Evolutionary conservation across 2,329 filamentous ascomycete species (phyloP), one percentile per base, ranked within the genome.

Genomic region (Talaromyces atroroseus): DNA sequence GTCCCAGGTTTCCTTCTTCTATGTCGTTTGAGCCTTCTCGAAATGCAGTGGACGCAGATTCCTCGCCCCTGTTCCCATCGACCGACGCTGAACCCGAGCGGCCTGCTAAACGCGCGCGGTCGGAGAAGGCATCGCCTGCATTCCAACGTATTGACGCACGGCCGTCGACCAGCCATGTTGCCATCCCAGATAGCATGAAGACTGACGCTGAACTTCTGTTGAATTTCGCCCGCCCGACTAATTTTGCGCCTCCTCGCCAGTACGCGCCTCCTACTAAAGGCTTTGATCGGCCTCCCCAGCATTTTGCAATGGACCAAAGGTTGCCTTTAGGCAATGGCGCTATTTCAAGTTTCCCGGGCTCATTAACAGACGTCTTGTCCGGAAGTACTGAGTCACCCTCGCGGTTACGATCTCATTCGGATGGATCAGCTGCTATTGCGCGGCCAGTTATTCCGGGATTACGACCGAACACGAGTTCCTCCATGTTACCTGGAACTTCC

Each of bases 21-120:
- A 63, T 71, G 24, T 59, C 67, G 36, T 68, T 70, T 57, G 65
- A 66, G 46, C 66, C 65, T 38, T 64, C 69, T 18, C 67, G 65
- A 51, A 66, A 65, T 46, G 58, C 64, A 44, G 64, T 61, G 46
- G 59, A 56, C 44, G 61, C 62, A 18, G 56, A 64, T 44, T 59
- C 65, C 49, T 60, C 68, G 45, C 58, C 68, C 54, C 71, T 68
- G 45, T 67, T 63, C 44, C 50, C 67, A 51, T 65, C 71, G 49
- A 58, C 63, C 49, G 64, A 61, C 46, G 66, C 68, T 36, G 62
- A 66, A 44, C 58, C 63, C 46, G 69, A 83, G 63, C 76, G 80
- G 48, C 82, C 82, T 3, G 70, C 80, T 20, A 86, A 86, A 68
- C 78, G 84, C 44, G 77, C 81, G 49, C 79, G 82, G 60, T 85